Conservation (phyloP, 306 rosid species). For the Oxytropis ochrocephala region DNA sequence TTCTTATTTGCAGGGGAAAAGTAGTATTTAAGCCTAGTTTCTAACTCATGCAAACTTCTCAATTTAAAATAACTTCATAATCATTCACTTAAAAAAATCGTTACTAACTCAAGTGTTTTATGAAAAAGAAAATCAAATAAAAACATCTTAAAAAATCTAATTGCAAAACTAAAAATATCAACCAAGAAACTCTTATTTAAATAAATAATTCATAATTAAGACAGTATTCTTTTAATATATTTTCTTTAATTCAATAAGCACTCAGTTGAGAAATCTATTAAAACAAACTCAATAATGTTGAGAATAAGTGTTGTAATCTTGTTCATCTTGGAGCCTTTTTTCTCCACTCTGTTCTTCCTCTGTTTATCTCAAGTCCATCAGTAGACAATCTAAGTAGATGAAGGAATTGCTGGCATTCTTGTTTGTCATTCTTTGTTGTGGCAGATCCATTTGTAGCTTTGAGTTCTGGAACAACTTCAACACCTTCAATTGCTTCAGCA, state of each 20-base stretch:
- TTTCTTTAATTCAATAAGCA: not conserved
- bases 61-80: no score
- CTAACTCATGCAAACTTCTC: no score
- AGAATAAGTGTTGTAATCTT: no score
- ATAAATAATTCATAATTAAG: not conserved
- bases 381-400: conserved; percentile 71
- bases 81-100: no score
- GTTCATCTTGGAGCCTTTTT: conserved; percentile 66
- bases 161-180: not conserved
- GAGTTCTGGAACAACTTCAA: conserved; percentile 31
- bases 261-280: not conserved
- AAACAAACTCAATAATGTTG: not conserved
- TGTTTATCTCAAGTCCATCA: conserved; percentile 75
- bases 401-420: conserved; percentile 52
- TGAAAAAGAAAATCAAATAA: no score
- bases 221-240: not conserved
- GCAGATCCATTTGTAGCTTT: conserved; percentile 55
- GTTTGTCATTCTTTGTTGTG: conserved; percentile 19
- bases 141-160: not conserved
- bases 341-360: conserved; percentile 91
- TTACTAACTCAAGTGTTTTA: no score
- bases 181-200: not conserved
- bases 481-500: conserved; percentile 39
- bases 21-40: no score
- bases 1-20: no score